Evolutionary conservation across 2,329 filamentous ascomycete genomes (phyloP).

Genomic region (Xylaria sp.): DNA sequence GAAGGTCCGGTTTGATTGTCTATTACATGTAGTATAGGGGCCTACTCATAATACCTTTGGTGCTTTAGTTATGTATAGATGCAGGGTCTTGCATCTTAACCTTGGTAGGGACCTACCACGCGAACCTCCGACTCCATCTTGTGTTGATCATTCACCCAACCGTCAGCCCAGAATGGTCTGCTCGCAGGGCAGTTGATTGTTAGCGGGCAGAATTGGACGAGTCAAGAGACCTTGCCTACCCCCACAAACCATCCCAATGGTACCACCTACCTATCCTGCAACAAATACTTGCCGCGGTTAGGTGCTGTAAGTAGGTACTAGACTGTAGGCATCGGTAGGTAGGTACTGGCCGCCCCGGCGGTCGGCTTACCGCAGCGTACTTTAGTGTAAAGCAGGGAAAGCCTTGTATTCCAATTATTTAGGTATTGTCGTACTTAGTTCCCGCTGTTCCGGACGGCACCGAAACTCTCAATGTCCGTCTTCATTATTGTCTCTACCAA

Average conservation of each 20-base stretch:
- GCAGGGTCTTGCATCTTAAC: slow-evolving; percentile 5
- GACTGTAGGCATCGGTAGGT: background rate
- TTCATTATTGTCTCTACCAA: slow-evolving; percentile 13
- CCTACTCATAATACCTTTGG: no score
- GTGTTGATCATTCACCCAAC: slow-evolving; percentile 13
- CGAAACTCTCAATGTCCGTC: slow-evolving; percentile 11
- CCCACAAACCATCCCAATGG: slow-evolving; percentile 16
- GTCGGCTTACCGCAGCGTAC: background rate
- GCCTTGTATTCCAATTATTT: slow-evolving; percentile 13
- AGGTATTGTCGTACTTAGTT: slow-evolving; percentile 10
- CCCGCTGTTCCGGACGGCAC: slow-evolving; percentile 27
- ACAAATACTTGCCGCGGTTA: background rate
- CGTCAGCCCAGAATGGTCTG: slow-evolving; percentile 24
- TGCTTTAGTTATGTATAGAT: no score
- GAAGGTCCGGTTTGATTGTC: background rate
- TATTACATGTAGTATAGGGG: no score
- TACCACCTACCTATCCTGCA: background rate
- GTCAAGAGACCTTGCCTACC: slow-evolving; percentile 4
- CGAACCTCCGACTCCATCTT: slow-evolving; percentile 11
- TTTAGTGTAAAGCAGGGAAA: background rate
- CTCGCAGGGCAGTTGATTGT: slow-evolving; percentile 2
- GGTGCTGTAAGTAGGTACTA: background rate
- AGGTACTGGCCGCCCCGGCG: background rate
- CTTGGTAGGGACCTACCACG: background rate
- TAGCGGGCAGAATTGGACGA: slow-evolving; percentile 12